Evolutionary conservation across 306 rosid species (phyloP), one percentile per base, ranked within the genome.

Genomic region (Fagus crenata): DNA sequence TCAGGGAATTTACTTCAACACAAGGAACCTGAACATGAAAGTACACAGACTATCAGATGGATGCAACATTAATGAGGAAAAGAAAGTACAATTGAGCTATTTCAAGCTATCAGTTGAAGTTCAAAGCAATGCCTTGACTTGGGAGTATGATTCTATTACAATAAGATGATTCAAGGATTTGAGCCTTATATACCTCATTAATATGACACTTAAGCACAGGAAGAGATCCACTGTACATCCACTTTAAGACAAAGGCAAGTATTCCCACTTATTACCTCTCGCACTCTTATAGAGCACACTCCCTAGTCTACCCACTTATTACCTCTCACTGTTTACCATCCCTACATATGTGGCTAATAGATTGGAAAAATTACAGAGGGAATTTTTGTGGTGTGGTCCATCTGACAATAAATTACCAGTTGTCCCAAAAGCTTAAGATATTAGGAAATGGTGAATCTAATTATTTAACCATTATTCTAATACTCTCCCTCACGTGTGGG

Each of bases 1-100:
- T 92, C 89, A 95, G 81, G 61, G 96, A 81, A 87, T 95, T 95
- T 78, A 89, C 97, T 88, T 95, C 98, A 75, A 95, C 97, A 11
- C 89, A 79, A 59, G 93, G 90, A 82, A 92, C 98, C 98, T 95
- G 90, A 85, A 83, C 65, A 78, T 60, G 78, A 72, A 61, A 86
- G 72, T 35, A 36, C 61, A 71, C 49, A 81, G 65, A 87, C 73
- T 55, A 81, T 33, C 40, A 77, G 77, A 54, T 60, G 53, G 58
- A 49, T 53, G 71, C 63, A 15, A 58, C 61, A 70, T 13, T 9
- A 49, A 55, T 31, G n/a, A 61, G 51, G 17, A 53, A 75, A 42
- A 49, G 12, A 46, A 4, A 22, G 69, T 33, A 2, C 37, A 31
- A 17, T 67, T n/a, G 53, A 56, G 43, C 63, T 15, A 46, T 55